Conservation (phyloP, 441 rosid genomes). For the Biscutella auriculata region DNA sequence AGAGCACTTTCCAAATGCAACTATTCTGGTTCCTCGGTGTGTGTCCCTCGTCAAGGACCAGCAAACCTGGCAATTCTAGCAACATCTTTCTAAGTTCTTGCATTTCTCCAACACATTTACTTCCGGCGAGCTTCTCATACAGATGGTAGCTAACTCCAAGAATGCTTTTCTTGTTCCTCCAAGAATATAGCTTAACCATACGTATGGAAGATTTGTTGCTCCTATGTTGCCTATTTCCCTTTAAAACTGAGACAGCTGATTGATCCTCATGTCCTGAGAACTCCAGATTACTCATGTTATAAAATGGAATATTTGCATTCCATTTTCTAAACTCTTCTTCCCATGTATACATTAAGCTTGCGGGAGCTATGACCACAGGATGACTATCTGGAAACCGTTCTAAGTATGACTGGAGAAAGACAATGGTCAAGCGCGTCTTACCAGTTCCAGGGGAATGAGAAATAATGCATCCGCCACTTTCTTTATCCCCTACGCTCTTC, state of each 20-base stretch:
- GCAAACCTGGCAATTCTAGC: conserved; percentile 38
- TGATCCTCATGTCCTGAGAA: conserved; percentile 36
- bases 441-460: conserved; percentile 90
- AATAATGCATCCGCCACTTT: conserved; percentile 57
- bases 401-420: conserved; percentile 52
- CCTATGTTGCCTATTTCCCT: not conserved
- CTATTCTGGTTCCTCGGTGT: conserved; percentile 56
- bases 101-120: conserved; percentile 1
- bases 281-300: conserved; percentile 34
- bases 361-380: conserved; percentile 63
- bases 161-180: conserved; percentile 39
- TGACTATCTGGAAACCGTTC: conserved; percentile 35
- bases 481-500: conserved; percentile 12
- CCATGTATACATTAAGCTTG: conserved; percentile 50
- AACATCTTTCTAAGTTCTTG: conserved; percentile 26
- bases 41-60: conserved; percentile 77
- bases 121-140: conserved; percentile 35
- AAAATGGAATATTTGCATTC: conserved; percentile 41
- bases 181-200: conserved; percentile 41
- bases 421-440: conserved; percentile 54
- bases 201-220: conserved; percentile 17
- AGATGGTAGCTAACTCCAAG: conserved; percentile 52
- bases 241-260: conserved; percentile 16
- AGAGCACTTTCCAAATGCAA: conserved; percentile 46
- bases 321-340: conserved; percentile 60